Conservation (phyloP, 2,329 filamentous ascomycete species). For the Aspergillus tamarii region DNA sequence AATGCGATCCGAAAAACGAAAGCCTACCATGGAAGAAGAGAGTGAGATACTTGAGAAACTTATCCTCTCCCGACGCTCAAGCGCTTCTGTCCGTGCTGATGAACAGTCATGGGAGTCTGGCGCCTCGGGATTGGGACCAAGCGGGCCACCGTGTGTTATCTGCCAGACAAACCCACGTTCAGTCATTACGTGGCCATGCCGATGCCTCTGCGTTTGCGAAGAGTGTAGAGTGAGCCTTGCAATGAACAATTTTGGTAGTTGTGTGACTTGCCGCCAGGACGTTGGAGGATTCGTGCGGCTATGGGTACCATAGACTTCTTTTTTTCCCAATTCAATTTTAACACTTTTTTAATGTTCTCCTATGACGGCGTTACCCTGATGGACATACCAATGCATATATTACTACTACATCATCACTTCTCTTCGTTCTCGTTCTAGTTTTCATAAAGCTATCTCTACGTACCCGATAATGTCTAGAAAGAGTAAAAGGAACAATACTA, state of each 20-base stretch:
- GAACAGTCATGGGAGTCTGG: constrained; percentile 66
- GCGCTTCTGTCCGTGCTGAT: constrained; percentile 17
- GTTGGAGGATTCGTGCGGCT: constrained; percentile 88
- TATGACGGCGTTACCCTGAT: not conserved
- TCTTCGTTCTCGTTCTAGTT: not conserved
- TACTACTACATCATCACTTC: not conserved
- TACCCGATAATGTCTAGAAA: not conserved
- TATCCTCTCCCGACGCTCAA: constrained; percentile 57
- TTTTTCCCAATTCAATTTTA: not conserved
- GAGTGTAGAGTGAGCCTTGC: constrained; percentile 91
- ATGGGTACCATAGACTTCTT: constrained; percentile 70
- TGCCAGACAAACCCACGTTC: constrained; percentile 85
- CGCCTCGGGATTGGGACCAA: constrained; percentile 72
- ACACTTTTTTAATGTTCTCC: not conserved
- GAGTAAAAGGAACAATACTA: not conserved
- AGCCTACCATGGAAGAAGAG: constrained; percentile 56
- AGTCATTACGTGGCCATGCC: constrained; percentile 94
- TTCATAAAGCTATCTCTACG: not conserved
- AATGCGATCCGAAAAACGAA: constrained; percentile 26
- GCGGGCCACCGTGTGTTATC: constrained; percentile 85
- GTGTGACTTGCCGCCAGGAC: constrained; percentile 88
- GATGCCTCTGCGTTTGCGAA: constrained; percentile 91
- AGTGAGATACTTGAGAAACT: constrained; percentile 61
- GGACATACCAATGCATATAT: constrained; percentile 1
- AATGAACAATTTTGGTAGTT: constrained; percentile 96